phyloP scores from a whole-genome alignment of 148 eudicot genomes.

The Euryodendron excelsum region DNA sequence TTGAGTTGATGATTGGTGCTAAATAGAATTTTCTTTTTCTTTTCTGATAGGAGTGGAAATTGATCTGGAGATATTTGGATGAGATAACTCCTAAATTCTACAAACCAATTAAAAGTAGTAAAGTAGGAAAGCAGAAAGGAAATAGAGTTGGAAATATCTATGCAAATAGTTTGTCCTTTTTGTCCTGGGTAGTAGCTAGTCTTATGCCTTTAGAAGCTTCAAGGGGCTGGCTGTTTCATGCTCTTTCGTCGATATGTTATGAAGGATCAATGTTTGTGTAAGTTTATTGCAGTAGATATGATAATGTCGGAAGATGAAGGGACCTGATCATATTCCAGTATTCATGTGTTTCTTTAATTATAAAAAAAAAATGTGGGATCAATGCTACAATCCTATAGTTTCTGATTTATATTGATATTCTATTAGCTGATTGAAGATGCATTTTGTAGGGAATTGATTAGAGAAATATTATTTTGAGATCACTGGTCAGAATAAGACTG shows the following conservation, averaged over 20 bases:
- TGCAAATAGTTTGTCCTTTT: neutral
- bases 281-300: neutral
- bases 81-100: neutral
- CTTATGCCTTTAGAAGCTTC: neutral
- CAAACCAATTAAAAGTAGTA: neutral
- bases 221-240: too few species aligned
- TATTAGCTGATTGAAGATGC: neutral
- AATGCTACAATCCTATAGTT: neutral
- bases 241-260: too few species aligned
- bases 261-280: too few species aligned
- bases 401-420: neutral
- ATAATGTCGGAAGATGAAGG: neutral
- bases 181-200: neutral
- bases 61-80: too few species aligned
- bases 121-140: neutral
- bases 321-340: neutral
- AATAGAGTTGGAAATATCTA: neutral
- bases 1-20: neutral
- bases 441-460: neutral
- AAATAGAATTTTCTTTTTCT: neutral
- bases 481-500: neutral
- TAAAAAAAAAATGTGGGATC: neutral
- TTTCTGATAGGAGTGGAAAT: neutral
- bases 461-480: neutral
- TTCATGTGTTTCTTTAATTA: neutral